phyloP scores from a whole-genome alignment of 768 basidiomycete species.

The Chalciporus piperatus region DNA sequence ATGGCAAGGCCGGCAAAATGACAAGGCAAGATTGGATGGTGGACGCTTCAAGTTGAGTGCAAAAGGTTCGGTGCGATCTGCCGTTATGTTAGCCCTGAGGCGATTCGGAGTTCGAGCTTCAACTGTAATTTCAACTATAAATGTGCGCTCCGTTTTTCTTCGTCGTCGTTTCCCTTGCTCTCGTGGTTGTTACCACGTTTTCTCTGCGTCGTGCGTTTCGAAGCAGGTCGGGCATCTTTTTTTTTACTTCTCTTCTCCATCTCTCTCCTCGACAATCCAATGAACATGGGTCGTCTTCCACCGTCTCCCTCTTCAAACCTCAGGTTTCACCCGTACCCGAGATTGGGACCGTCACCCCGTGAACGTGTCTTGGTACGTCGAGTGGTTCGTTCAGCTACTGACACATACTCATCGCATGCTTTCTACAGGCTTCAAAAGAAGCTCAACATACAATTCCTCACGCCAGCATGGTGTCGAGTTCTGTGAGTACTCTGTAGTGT shows the following conservation, averaged over 20 bases:
- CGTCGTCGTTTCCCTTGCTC: too few species aligned
- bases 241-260: too few species aligned
- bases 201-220: too few species aligned
- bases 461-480: too few species aligned
- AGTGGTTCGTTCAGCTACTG: conserved; percentile 1
- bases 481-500: too few species aligned
- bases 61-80: conserved; percentile 27
- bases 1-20: too few species aligned
- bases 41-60: conserved; percentile 15
- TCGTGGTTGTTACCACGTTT: too few species aligned
- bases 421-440: conserved; percentile 11
- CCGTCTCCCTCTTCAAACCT: conserved; percentile 29
- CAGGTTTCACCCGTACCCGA: conserved; percentile 31
- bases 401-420: conserved; percentile 5
- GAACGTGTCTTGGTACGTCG: conserved; percentile 24
- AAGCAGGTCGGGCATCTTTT: too few species aligned
- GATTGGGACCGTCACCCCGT: conserved; percentile 17
- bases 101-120: conserved; percentile 17
- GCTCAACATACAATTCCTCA: not conserved
- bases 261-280: not conserved
- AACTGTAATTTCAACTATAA: too few species aligned
- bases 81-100: conserved; percentile 25
- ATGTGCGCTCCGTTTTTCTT: conserved; percentile 1
- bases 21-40: conserved; percentile 6
- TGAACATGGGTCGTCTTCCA: conserved; percentile 19